Base-by-base conservation (phyloP, 257 asterid genomes). In the Salvia splendens region DNA sequence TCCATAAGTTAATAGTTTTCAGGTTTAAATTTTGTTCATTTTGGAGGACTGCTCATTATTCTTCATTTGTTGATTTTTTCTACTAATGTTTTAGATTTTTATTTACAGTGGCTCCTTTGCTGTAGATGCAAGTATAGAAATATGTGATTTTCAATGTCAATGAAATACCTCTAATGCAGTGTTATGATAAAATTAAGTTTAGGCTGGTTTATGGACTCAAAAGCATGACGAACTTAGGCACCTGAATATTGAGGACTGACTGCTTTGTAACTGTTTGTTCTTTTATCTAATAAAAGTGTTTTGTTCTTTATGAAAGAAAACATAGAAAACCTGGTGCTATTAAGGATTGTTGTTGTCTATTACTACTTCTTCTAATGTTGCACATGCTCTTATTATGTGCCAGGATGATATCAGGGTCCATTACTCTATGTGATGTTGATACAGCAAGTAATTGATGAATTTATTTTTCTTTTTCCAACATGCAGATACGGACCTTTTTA, bases 391-490 rank as follows among this genome's bases (percentile, higher is more conserved):
- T 17, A 60, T 48, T 56, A 9, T 67, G 17, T 33, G 28, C 67
- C 54, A 10, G 20, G 20, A 46, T 30, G 30, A 24, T 36, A 69
- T 65, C 41, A 20, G 73, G 72, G 38, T 32, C 41, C 42, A 0
- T 49, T 46, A 32, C 51, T 33, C 17, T 45, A 47, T 64, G 40
- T 32, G 53, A 47, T 42, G 52, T 66, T 45, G 14, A 49, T 46
- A 46, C 69, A 45, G 64, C 64, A 60, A 47, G 54, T 68, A 36
- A 59, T 63, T 42, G 54, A 65, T 41, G 73, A 55, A 35, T 12
- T 56, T 6, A 20, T 47, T 68, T 71, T 20, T 74, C 52, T 46
- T 24, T 24, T 24, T 24, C 30, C 30, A 24, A 24, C 30, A 24
- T 24, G 1, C 30, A 24, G 30, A 24, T 24, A 24, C 30, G 30